A percentile compares a stretch with the other conserved stretches of the same genome.
phyloP scores from a whole-genome alignment of 2,329 filamentous ascomycete species.

The Fusarium napiforme region DNA sequence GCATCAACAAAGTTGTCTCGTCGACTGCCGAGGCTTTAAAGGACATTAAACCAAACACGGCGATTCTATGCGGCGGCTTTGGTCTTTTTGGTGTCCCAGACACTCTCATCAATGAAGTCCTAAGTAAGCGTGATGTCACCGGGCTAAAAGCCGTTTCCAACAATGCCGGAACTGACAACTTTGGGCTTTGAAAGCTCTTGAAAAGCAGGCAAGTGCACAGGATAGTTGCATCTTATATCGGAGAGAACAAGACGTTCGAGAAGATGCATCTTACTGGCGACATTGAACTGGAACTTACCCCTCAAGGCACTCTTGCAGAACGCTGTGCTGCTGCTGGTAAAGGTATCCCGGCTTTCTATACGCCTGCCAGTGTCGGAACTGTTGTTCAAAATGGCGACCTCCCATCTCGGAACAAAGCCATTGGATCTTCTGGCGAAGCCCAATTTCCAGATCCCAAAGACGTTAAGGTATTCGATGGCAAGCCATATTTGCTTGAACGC shows the following conservation, averaged over 20 bases:
- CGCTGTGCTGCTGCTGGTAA: slow-evolving; percentile 88
- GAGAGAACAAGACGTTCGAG: slow-evolving; percentile 94
- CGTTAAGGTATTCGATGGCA: slow-evolving; percentile 90
- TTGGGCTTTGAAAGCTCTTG: slow-evolving; percentile 81
- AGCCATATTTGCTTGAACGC: slow-evolving; percentile 89
- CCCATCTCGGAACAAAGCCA: slow-evolving; percentile 79
- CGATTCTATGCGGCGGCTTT: slow-evolving; percentile 82
- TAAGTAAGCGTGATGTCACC: slow-evolving; percentile 74
- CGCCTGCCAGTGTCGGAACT: slow-evolving; percentile 84
- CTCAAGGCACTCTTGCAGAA: slow-evolving; percentile 93
- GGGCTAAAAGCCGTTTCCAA: slow-evolving; percentile 91
- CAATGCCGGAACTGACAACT: slow-evolving; percentile 87
- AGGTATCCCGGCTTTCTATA: slow-evolving; percentile 93
- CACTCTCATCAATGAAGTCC: slow-evolving; percentile 79
- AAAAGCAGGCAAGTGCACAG: slow-evolving; percentile 87
- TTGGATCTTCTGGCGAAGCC: slow-evolving; percentile 74
- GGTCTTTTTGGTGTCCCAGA: slow-evolving; percentile 86
- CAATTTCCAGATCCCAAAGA: slow-evolving; percentile 81
- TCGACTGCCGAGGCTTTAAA: slow-evolving; percentile 76
- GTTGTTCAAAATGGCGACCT: slow-evolving; percentile 94
- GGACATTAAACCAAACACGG: slow-evolving; percentile 81
- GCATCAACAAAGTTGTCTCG: slow-evolving; percentile 80
- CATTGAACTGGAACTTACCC: slow-evolving; percentile 89
- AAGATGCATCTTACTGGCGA: slow-evolving; percentile 88
- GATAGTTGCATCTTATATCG: slow-evolving; percentile 94